Base-by-base conservation (phyloP, 2,329 filamentous ascomycete genomes). In the Monilinia polystroma region DNA sequence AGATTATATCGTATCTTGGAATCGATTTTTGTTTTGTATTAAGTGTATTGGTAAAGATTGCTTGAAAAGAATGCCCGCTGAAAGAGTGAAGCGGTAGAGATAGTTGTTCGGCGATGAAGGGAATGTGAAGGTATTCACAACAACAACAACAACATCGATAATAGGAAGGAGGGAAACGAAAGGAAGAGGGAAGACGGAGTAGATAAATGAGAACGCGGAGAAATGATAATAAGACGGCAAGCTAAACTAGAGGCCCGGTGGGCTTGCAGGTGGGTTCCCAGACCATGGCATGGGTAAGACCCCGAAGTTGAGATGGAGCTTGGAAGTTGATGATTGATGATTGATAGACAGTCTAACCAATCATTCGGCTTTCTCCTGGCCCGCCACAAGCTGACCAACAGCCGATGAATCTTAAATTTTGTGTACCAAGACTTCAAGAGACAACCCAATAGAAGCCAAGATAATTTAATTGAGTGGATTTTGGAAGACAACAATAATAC, bases 31-130 rank as follows among this genome's bases (percentile, higher is more conserved):
- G 63, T 57, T 66, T 64, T 45, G 29, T 5, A 64, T 55, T 43
- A 53, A 26, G 58, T 47, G 58, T 20, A 29, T 63, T 66, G 23
- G 68, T 71, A 69, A 66, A 70, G 71, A 68, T 65, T 66, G 58
- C 66, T 66, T 26, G 57, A 58, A 63, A 67, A 72, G 88, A 91
- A 82, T 87, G 89, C 86, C 90, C 90, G 90, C 90, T 93, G 81
- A 93, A 92, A 79, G 91, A 92, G 87, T 92, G 90, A 91, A 91
- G 89, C 89, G 88, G 88, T 89, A 76, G 79, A 64, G 53, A 77
- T 74, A 80, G 80, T 76, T 80, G 81, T 79, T 81, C 83, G 82
- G 20, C 29, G 60, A 83, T 80, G 79, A 75, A 78, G 77, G 67
- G 74, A 73, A 77, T 79, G 78, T 59, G 63, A 59, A 65, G 63